phyloP scores from a whole-genome alignment of 2,329 filamentous ascomycete genomes.

The Fusarium mundagurra region DNA sequence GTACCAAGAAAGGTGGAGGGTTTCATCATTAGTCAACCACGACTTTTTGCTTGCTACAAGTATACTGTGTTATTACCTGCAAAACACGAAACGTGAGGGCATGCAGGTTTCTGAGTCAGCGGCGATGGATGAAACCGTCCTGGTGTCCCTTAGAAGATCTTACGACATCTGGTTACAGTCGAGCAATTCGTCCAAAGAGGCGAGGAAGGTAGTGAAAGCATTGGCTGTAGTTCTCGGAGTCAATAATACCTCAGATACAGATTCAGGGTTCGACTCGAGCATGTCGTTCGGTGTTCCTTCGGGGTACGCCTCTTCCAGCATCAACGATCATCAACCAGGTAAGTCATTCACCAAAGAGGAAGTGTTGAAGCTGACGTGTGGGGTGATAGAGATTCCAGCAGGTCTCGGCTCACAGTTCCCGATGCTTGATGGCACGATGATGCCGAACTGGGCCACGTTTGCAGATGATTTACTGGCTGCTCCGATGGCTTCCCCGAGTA shows the following conservation, averaged over 20 bases:
- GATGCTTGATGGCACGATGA: not conserved
- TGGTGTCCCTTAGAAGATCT: not conserved
- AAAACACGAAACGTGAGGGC: not conserved
- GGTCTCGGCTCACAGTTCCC: not conserved
- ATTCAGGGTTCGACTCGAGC: not conserved
- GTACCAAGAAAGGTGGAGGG: constrained; percentile 9
- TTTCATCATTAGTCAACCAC: constrained; percentile 1
- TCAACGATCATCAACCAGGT: not conserved
- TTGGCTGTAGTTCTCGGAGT: not conserved
- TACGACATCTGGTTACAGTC: constrained; percentile 9
- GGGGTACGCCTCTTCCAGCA: not conserved
- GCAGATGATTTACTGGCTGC: not conserved
- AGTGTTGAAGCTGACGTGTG: not conserved
- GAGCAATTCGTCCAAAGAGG: not conserved
- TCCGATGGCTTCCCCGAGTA: not conserved
- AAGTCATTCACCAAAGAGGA: not conserved
- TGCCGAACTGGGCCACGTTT: constrained; percentile 2
- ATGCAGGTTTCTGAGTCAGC: not conserved
- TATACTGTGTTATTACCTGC: not conserved
- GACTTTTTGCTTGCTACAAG: not conserved
- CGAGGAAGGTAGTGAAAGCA: constrained; percentile 1
- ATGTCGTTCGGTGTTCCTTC: not conserved
- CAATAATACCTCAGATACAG: fast-evolving
- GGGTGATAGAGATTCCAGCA: not conserved
- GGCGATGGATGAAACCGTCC: not conserved